Evolutionary conservation across 2,329 filamentous ascomycete species (phyloP).

Genomic region (Neonectria hederae): DNA sequence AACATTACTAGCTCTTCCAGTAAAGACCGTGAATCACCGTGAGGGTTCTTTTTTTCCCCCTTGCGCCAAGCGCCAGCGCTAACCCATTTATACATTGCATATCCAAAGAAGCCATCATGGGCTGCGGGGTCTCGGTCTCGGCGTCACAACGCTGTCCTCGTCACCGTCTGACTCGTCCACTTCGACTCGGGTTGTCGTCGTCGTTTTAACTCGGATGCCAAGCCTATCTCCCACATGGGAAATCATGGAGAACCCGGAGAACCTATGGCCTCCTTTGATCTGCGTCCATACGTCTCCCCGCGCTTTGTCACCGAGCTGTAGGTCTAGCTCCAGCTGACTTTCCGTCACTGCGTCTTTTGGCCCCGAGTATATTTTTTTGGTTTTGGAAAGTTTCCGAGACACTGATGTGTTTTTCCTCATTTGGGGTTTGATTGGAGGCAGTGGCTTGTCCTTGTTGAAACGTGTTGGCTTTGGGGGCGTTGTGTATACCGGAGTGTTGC

Average conservation of each 20-base stretch:
- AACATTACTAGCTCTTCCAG: conserved; percentile 4
- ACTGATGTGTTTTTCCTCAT: conserved; percentile 13
- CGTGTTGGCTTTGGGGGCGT: conserved; percentile 33
- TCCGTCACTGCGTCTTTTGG: conserved; percentile 27
- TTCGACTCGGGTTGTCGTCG: conserved; percentile 23
- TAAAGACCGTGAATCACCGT: conserved; percentile 7
- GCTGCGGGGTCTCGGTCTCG: conserved; percentile 9
- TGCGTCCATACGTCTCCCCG: conserved; percentile 46
- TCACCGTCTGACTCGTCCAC: conserved; percentile 10
- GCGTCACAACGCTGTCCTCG: conserved; percentile 6
- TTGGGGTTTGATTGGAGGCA: conserved; percentile 4
- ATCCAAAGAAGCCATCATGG: background rate
- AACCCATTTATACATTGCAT: background rate
- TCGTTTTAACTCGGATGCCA: conserved; percentile 39
- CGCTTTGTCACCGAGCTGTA: conserved; percentile 45
- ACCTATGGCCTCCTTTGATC: conserved; percentile 40
- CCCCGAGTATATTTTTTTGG: background rate
- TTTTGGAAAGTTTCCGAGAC: background rate
- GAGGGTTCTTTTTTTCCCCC: background rate
- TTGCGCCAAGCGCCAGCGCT: background rate
- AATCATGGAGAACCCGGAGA: conserved; percentile 33
- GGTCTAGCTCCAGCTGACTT: conserved; percentile 36
- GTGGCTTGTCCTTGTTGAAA: conserved; percentile 9
- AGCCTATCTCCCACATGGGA: conserved; percentile 33
- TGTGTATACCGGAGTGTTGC: conserved; percentile 10